Evolutionary conservation across 2,329 filamentous ascomycete species (phyloP).

Genomic region (Fusarium subglutinans): DNA sequence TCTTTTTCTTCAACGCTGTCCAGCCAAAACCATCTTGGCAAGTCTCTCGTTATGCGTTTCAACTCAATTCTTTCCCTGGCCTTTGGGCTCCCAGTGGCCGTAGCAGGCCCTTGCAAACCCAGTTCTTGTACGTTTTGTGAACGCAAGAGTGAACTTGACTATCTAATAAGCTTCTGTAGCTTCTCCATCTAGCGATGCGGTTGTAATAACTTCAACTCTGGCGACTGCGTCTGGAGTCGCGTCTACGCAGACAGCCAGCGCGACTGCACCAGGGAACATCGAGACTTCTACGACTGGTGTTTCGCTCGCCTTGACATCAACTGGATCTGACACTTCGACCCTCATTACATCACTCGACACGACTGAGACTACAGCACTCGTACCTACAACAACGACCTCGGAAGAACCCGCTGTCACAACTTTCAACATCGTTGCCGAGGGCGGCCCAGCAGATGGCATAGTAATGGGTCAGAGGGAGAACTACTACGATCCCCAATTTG

Average conservation of each 20-base stretch:
- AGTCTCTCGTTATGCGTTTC: background rate
- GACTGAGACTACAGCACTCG: background rate
- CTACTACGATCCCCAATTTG: background rate
- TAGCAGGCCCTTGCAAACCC: background rate
- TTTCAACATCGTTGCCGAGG: background rate
- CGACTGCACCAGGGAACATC: background rate
- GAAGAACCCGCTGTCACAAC: background rate
- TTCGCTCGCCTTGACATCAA: background rate
- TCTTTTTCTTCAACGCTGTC: background rate
- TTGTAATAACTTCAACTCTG: background rate
- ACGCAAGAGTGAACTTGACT: rapidly evolving
- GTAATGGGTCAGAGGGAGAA: background rate
- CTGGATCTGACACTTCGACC: background rate
- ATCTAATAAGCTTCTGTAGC: background rate
- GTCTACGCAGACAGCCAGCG: background rate
- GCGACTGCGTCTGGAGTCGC: background rate
- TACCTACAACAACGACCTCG: background rate
- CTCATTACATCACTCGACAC: background rate
- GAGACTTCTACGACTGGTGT: background rate
- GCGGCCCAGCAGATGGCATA: background rate
- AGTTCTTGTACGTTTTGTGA: background rate
- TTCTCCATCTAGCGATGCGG: background rate
- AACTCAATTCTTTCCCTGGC: background rate
- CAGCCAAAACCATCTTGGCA: background rate
- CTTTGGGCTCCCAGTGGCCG: background rate